phyloP scores from a whole-genome alignment of 345 rosid species.

The Barbarea vulgaris region DNA sequence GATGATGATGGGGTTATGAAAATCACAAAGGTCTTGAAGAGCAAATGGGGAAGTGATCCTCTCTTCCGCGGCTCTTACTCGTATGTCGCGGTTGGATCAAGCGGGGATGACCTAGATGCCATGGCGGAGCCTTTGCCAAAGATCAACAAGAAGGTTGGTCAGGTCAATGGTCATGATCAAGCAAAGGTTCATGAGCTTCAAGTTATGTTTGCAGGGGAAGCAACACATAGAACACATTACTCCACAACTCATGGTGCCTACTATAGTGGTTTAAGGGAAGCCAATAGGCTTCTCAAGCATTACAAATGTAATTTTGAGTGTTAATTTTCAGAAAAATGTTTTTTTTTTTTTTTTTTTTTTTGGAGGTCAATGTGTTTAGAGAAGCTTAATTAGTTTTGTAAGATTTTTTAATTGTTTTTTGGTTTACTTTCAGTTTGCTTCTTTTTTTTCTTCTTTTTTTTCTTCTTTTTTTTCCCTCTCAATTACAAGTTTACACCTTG shows the following conservation, averaged over 20 bases:
- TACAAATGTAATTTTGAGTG: constrained; percentile 58
- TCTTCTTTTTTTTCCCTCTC: constrained; percentile 25
- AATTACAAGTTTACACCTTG: constrained; percentile 23
- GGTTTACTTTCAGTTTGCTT: constrained; percentile 30
- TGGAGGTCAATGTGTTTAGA: constrained; percentile 30
- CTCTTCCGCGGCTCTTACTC: constrained; percentile 90
- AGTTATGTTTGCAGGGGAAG: constrained; percentile 96
- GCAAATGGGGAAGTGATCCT: constrained; percentile 91
- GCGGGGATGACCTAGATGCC: constrained; percentile 82
- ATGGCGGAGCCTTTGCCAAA: constrained; percentile 90
- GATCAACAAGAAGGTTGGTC: constrained; percentile 29
- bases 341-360: background rate
- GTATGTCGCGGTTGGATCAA: constrained; percentile 83
- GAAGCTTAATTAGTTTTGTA: constrained; percentile 37
- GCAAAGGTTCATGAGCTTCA: constrained; percentile 50
- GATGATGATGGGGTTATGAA: constrained; percentile 35
- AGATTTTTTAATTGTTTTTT: constrained; percentile 35
- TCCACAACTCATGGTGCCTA: constrained; percentile 99
- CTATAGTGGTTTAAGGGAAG: constrained; percentile 93
- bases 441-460: too few species aligned
- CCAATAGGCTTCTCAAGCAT: constrained; percentile 91
- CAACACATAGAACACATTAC: constrained; percentile 93
- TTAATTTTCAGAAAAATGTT: constrained; percentile 33
- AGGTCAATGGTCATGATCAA: constrained; percentile 28
- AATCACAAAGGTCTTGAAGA: constrained; percentile 64